These are phyloP conservation scores for Multifurca ochricompacta DNA, from an alignment of 768 basidiomycete species.

Conservation along the genomic window DNA sequence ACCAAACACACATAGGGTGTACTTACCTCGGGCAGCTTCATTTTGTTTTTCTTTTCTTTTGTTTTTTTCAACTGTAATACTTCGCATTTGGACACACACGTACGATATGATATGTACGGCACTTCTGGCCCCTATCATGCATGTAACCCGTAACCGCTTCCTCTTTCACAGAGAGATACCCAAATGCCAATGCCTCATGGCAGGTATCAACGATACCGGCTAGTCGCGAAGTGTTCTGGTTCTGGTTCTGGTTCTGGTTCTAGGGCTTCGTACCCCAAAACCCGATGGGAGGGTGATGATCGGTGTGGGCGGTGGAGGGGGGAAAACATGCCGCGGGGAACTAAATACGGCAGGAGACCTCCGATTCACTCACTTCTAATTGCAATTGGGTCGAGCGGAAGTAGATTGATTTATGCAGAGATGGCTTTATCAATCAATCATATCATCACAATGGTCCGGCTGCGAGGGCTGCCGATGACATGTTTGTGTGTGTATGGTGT, in stretches of 20 bases:
- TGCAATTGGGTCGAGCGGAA: background rate
- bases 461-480: background rate
- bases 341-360: background rate
- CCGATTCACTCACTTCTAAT: slow-evolving; percentile 1
- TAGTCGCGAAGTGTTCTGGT: slow-evolving; percentile 7
- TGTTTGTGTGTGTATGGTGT: background rate
- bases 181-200: slow-evolving; percentile 10
- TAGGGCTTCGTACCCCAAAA: slow-evolving; percentile 16
- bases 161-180: slow-evolving; percentile 2
- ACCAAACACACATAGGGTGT: slow-evolving; percentile 6
- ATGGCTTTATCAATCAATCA: slow-evolving; percentile 6
- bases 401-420: background rate
- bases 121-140: background rate
- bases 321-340: background rate
- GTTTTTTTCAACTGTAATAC: background rate
- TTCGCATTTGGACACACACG: slow-evolving; percentile 7
- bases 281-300: slow-evolving; percentile 12
- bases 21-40: slow-evolving; percentile 11
- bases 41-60: too few relatives aligned
- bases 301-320: slow-evolving; percentile 11
- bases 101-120: slow-evolving; percentile 5
- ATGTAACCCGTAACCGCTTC: background rate
- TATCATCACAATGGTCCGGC: too few relatives aligned
- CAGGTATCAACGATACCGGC: slow-evolving; percentile 3
- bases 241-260: too few relatives aligned